These are phyloP conservation scores for Penicillium samsonianum DNA, from an alignment of 495 filamentous ascomycete genomes.

Conservation along the genomic window DNA sequence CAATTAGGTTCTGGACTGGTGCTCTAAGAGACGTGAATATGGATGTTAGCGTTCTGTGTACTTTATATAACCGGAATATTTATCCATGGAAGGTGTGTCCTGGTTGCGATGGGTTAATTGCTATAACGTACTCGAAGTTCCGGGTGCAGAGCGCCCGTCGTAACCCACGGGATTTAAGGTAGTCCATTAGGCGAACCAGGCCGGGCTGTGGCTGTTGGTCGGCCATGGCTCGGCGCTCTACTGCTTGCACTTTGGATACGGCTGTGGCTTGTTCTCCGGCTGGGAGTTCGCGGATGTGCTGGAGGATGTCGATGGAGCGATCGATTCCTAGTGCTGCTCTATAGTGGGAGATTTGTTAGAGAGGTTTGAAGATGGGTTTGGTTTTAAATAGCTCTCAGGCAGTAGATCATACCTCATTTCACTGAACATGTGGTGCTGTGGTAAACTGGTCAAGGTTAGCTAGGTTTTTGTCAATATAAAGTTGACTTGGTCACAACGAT, in stretches of 20 bases:
- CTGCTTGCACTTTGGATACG: slow-evolving; percentile 68
- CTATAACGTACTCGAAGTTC: slow-evolving; percentile 73
- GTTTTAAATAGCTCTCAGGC: not conserved
- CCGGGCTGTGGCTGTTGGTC: slow-evolving; percentile 79
- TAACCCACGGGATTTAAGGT: slow-evolving; percentile 65
- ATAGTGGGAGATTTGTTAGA: slow-evolving; percentile 13
- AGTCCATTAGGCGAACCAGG: slow-evolving; percentile 71
- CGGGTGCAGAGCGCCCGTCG: slow-evolving; percentile 87
- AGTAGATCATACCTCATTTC: slow-evolving; percentile 68
- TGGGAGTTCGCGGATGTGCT: slow-evolving; percentile 77
- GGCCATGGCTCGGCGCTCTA: slow-evolving; percentile 79
- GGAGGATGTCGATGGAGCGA: slow-evolving; percentile 76
- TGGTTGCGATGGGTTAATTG: not conserved
- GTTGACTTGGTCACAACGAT: not conserved
- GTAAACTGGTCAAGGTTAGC: slow-evolving; percentile 56
- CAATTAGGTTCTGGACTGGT: slow-evolving; percentile 69
- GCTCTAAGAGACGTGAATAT: slow-evolving; percentile 36
- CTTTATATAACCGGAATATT: not conserved
- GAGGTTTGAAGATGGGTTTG: not conserved
- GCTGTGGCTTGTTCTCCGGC: slow-evolving; percentile 60
- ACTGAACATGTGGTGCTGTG: slow-evolving; percentile 93
- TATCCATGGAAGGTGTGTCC: not conserved
- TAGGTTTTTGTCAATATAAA: not conserved
- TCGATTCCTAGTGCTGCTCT: slow-evolving; percentile 65
- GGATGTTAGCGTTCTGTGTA: slow-evolving; percentile 1